phyloP scores from a whole-genome alignment of 2,329 filamentous ascomycete species.

The Nakataea oryzae region DNA sequence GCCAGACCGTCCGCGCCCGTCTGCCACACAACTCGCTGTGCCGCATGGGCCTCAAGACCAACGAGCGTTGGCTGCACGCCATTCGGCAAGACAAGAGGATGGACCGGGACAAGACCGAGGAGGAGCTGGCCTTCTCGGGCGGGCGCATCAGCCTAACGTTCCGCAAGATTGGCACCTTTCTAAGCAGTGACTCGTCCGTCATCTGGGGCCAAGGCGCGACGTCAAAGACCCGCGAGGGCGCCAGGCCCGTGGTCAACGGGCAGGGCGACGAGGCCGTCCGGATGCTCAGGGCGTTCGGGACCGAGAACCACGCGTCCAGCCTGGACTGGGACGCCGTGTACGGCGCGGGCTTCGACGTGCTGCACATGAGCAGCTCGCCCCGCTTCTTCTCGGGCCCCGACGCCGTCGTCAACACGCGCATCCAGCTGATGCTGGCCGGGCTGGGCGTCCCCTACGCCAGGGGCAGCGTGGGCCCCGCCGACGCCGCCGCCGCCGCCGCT shows the following conservation, averaged over 20 bases:
- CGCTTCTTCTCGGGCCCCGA: conserved; percentile 41
- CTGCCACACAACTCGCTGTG: conserved; percentile 87
- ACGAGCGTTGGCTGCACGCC: conserved; percentile 82
- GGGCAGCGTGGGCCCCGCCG: conserved; percentile 26
- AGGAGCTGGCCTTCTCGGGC: conserved; percentile 63
- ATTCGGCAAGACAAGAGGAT: conserved; percentile 80
- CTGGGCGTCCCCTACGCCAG: conserved; percentile 33
- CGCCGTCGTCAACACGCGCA: conserved; percentile 32
- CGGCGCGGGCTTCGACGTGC: conserved; percentile 72
- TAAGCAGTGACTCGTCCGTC: conserved; percentile 47
- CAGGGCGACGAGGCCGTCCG: conserved; percentile 52
- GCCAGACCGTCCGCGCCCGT: conserved; percentile 55
- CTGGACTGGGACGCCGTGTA: conserved; percentile 72
- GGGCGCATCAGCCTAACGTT: conserved; percentile 89
- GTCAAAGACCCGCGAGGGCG: conserved; percentile 50
- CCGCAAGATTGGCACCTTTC: conserved; percentile 76
- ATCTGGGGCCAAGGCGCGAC: conserved; percentile 93
- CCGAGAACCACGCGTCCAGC: conserved; percentile 64
- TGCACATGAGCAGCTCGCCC: conserved; percentile 49
- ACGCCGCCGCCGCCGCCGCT: conserved; percentile 9
- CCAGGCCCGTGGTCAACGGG: conserved; percentile 58
- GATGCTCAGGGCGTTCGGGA: conserved; percentile 71
- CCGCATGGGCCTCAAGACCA: conserved; percentile 69
- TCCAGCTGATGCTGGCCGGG: conserved; percentile 40
- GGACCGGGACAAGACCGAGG: conserved; percentile 51